Evolutionary conservation across 257 asterid species (phyloP), one percentile per base, ranked within the genome.

Genomic region (Fraxinus quadrangulata): DNA sequence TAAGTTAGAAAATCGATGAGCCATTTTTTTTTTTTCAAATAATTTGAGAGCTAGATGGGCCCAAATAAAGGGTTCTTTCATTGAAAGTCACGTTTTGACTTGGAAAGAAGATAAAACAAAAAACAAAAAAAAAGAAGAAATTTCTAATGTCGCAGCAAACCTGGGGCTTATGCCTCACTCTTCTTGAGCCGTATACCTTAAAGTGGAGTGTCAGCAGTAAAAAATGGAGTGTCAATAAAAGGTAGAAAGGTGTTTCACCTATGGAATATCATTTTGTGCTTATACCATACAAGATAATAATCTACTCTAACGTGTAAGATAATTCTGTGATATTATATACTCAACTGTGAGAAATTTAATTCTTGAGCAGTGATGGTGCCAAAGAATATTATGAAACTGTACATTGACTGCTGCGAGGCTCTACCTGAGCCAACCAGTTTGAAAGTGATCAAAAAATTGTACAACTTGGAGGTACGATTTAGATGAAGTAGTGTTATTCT

Each of bases 331-430:
- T 67, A 23, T 24, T 61, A 36, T 71, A 73, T 71, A 47, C 75
- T 80, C 61, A 77, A 33, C 19, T 36, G 5, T 17, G 30, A 78
- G 23, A 47, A 13, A 88, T 30, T 80, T 31, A 31, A 51, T 70
- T 61, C 76, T 59, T 72, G 67, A 30, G 87, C 91, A 90, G 99
- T 83, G 74, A 90, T 96, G 96, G 93, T 88, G 81, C 92, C 86
- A 45, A 95, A 90, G 84, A 87, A 81, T 83, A 79, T 90, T 79
- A 86, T 95, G 97, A 90, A 88, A 80, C 89, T 93, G 71, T 93
- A 95, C 77, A 80, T 89, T 36, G 89, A 93, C 75, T 84, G 87
- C 85, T 95, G 96, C 67, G 86, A 89, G 81, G 89, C 86, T 78
- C 84, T 85, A 70, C 85, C 88, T 28, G 92, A 87, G 89, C 85